Base-by-base conservation (phyloP, 73 alveolate genomes). In the Paramecium biaurelia region DNA sequence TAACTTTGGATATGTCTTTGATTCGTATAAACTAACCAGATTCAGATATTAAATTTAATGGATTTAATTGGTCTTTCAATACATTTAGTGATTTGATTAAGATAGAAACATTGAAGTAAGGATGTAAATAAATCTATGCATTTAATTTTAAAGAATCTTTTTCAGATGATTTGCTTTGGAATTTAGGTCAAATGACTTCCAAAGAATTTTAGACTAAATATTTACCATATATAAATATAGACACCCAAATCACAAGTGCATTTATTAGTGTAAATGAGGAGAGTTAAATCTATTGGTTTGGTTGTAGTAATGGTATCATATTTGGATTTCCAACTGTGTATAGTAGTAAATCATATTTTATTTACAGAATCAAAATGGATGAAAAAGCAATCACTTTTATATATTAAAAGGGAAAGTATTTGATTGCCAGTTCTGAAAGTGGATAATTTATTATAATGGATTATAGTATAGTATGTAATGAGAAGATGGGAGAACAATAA, bases 251-350 rank as follows among this genome's bases (percentile, higher is more conserved):
- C 5, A n/a, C 86, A 32, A 3, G 49, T 63, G 86, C 86, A 2
- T 72, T 72, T 7, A 72, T 72, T 7, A 38, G 45, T 72, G 58
- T 79, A 45, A 45, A 79, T 43, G 45, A 38, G 2, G 32, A 53
- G 34, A 53, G 21, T 53, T 47, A 28, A 24, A 79, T 43, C 18
- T 79, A 79, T 23, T 79, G 72, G 70, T 79, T 79, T 79, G 90
- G 90, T 2, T 41, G 76, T 24, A 24, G 32, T 41, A 34, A 79
- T 47, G 90, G 90, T 7, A 42, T n/a, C 28, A 42, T 79, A 15
- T 45, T 5, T 43, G 90, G 90, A 24, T 79, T 79, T 8, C 90
- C 90, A 0, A 74, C 59, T 21, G 5, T 26, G 14, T 79, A 42
- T 24, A 30, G 34, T 15, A 42, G 74, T 45, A 79, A 32, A 21